Conservation (phyloP, 2,329 filamentous ascomycete species). For the Stagonosporopsis vannaccii region DNA sequence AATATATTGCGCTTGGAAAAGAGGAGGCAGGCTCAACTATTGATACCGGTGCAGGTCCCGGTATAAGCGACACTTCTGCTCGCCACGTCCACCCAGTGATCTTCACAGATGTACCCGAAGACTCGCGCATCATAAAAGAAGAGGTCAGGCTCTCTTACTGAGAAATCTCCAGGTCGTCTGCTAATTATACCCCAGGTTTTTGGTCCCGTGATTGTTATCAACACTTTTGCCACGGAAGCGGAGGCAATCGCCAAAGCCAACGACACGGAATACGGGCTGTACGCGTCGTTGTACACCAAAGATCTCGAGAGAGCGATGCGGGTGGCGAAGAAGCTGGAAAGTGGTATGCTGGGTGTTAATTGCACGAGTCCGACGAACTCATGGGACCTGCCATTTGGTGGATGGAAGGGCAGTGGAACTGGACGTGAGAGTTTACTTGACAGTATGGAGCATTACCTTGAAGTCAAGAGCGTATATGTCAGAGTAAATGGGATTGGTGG, state of each 20-base stretch:
- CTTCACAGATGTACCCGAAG: slow-evolving; percentile 54
- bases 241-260: slow-evolving; percentile 49
- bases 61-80: slow-evolving; percentile 39
- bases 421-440: slow-evolving; percentile 37
- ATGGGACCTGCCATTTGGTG: slow-evolving; percentile 38
- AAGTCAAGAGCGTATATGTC: slow-evolving; percentile 37
- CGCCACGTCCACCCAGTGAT: slow-evolving; percentile 58
- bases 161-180: neutral
- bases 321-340: slow-evolving; percentile 47
- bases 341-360: slow-evolving; percentile 48
- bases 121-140: slow-evolving; percentile 46
- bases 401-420: slow-evolving; percentile 37
- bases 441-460: slow-evolving; percentile 39
- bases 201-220: slow-evolving; percentile 49
- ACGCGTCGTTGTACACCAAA: slow-evolving; percentile 48
- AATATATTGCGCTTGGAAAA: slow-evolving; percentile 50
- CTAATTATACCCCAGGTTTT: slow-evolving; percentile 33
- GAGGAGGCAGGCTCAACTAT: slow-evolving; percentile 47
- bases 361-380: slow-evolving; percentile 40
- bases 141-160: slow-evolving; percentile 25
- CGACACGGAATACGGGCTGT: slow-evolving; percentile 49
- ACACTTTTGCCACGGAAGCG: slow-evolving; percentile 46
- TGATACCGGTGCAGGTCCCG: slow-evolving; percentile 43
- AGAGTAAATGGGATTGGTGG: slow-evolving; percentile 23
- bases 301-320: slow-evolving; percentile 41